phyloP scores from a whole-genome alignment of 1,139 yeast genomes.

The Geotrichum australiense region DNA sequence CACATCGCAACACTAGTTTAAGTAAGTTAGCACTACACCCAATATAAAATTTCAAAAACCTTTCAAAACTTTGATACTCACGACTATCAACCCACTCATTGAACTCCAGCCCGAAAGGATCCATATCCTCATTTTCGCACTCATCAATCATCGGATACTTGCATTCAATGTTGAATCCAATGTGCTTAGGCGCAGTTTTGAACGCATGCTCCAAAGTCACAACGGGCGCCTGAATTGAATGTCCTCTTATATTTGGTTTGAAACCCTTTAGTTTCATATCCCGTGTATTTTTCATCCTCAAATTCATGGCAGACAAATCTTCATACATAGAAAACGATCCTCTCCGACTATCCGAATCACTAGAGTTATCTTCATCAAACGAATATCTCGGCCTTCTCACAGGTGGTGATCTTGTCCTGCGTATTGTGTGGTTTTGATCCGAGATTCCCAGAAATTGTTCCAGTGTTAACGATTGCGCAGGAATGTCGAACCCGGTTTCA shows the following conservation, averaged over 20 bases:
- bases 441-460: constrained; percentile 70
- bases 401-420: constrained; percentile 1
- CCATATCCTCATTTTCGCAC: constrained; percentile 83
- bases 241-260: constrained; percentile 88
- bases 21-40: too few species aligned
- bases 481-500: constrained; percentile 93
- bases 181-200: constrained; percentile 68
- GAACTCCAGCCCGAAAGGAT: constrained; percentile 74
- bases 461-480: constrained; percentile 85
- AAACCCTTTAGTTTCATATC: constrained; percentile 83
- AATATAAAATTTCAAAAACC: not conserved
- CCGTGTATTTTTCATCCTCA: constrained; percentile 77
- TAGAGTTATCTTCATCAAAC: constrained; percentile 18
- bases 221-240: constrained; percentile 84
- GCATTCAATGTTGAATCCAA: constrained; percentile 92
- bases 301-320: constrained; percentile 36
- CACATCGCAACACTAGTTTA: constrained; percentile 67
- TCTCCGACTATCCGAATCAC: constrained; percentile 10
- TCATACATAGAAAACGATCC: constrained; percentile 27
- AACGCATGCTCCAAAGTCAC: constrained; percentile 83
- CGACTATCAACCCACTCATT: constrained; percentile 69
- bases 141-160: constrained; percentile 96
- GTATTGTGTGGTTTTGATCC: constrained; percentile 12
- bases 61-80: constrained; percentile 35
- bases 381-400: constrained; percentile 19